Percentiles rank a stretch among this genome's conserved stretches.
phyloP scores from a whole-genome alignment of 1,139 yeast species.

The Suhomyces yuchorum region DNA sequence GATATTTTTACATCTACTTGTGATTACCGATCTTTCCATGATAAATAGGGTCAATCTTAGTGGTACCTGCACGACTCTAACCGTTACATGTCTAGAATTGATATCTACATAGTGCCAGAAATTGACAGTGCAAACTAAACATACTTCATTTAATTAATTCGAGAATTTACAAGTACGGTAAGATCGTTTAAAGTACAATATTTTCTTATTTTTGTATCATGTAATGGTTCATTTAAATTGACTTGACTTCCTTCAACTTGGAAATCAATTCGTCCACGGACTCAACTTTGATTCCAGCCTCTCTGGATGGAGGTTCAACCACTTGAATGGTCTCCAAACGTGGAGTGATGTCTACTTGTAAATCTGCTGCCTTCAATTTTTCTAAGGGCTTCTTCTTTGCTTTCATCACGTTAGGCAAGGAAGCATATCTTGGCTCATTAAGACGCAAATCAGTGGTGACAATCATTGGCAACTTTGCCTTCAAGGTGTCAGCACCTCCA shows the following conservation, averaged over 20 bases:
- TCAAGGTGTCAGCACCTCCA: constrained; percentile 87
- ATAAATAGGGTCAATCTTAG: neutral
- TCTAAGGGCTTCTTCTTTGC: constrained; percentile 95
- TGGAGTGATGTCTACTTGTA: constrained; percentile 63
- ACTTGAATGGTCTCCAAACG: constrained; percentile 73
- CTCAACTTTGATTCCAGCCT: constrained; percentile 78
- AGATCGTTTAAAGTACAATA: too few relatives aligned
- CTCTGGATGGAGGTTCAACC: constrained; percentile 82
- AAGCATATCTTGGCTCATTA: constrained; percentile 92
- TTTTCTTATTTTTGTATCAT: neutral
- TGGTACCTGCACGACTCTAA: neutral
- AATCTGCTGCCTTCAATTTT: constrained; percentile 67
- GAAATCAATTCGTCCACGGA: constrained; percentile 79
- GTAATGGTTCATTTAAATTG: constrained; percentile 32
- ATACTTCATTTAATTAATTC: too few relatives aligned
- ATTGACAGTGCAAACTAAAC: too few relatives aligned
- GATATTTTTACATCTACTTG: neutral
- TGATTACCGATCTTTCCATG: neutral
- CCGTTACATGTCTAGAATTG: too few relatives aligned
- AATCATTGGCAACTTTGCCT: constrained; percentile 78
- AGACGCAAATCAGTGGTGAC: constrained; percentile 92
- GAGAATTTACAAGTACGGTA: too few relatives aligned
- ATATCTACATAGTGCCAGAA: too few relatives aligned
- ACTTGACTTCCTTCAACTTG: constrained; percentile 74
- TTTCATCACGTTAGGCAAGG: constrained; percentile 94